These are phyloP conservation scores for Aspergillus proliferans DNA, from an alignment of 2,329 filamentous ascomycete species.

Conservation along the genomic window DNA sequence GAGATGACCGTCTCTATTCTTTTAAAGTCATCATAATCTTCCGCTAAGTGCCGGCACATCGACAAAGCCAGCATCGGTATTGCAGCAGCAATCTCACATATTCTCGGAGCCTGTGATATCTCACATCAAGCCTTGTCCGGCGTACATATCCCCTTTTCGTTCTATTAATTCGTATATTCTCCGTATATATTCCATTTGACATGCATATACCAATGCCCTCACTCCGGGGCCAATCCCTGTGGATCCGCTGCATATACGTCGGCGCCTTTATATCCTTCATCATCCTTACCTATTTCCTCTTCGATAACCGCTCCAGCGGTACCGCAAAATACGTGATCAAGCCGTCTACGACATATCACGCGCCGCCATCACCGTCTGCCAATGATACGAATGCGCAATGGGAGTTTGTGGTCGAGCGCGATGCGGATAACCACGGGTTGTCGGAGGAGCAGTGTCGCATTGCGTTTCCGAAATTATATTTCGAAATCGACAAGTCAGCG, in stretches of 20 bases:
- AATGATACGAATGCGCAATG: slow-evolving; percentile 14
- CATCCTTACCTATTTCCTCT: slow-evolving; percentile 22
- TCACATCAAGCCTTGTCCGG: too few relatives aligned
- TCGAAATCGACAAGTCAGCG: slow-evolving; percentile 31
- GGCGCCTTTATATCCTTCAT: slow-evolving; percentile 22
- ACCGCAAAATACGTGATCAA: slow-evolving; percentile 19
- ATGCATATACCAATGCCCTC: slow-evolving; percentile 4
- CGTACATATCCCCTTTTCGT: too few relatives aligned
- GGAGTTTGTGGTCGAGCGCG: slow-evolving; percentile 28
- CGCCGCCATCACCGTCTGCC: slow-evolving; percentile 1
- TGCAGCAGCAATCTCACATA: too few relatives aligned
- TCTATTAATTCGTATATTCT: too few relatives aligned
- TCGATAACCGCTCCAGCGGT: slow-evolving; percentile 12
- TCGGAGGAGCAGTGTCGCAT: slow-evolving; percentile 29
- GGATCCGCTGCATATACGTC: slow-evolving; percentile 23
- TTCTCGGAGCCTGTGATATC: too few relatives aligned
- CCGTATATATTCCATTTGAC: neutral
- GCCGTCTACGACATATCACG: slow-evolving; percentile 1
- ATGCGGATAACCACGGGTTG: slow-evolving; percentile 33
- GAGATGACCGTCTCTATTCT: too few relatives aligned
- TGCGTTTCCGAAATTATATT: slow-evolving; percentile 38
- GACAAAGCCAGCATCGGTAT: too few relatives aligned
- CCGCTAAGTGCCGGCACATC: too few relatives aligned
- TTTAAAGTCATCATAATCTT: too few relatives aligned
- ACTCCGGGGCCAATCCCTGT: slow-evolving; percentile 10